Evolutionary conservation across 495 filamentous ascomycete species (phyloP).

Genomic region (Aspergillus bridgeri): DNA sequence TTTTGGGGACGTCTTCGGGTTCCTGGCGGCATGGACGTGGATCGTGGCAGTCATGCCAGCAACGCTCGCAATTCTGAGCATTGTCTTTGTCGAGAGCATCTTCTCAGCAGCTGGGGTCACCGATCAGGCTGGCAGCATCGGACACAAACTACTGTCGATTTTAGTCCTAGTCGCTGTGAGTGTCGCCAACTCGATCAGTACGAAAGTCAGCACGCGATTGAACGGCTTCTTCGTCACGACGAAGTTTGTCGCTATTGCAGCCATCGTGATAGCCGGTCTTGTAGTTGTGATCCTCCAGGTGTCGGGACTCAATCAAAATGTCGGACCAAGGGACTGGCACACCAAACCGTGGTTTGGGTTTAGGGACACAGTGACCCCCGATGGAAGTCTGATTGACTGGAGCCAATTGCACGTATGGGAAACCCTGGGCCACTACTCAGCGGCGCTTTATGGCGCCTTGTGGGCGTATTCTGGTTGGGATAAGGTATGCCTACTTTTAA

Average conservation of each 20-base stretch:
- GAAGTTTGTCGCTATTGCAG: constrained; percentile 16
- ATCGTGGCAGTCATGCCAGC: constrained; percentile 22
- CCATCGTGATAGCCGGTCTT: constrained; percentile 11
- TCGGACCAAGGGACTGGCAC: constrained; percentile 13
- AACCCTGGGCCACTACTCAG: constrained; percentile 19
- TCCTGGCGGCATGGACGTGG: constrained; percentile 22
- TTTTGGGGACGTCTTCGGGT: constrained; percentile 21
- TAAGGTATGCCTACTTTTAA: constrained; percentile 9
- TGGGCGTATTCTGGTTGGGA: constrained; percentile 25
- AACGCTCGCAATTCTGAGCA: constrained; percentile 19
- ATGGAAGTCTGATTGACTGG: constrained; percentile 19
- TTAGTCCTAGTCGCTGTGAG: constrained; percentile 13
- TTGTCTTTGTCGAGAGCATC: constrained; percentile 22
- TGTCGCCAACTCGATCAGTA: constrained; percentile 21
- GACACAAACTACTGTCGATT: constrained; percentile 17
- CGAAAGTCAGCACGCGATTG: constrained; percentile 17
- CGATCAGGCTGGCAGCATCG: constrained; percentile 9
- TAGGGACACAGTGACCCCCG: constrained; percentile 14
- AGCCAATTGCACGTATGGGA: constrained; percentile 13
- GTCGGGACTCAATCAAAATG: not conserved
- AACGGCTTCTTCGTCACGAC: constrained; percentile 21
- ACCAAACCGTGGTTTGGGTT: constrained; percentile 16
- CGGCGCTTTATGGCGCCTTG: constrained; percentile 20
- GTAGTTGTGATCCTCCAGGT: constrained; percentile 13
- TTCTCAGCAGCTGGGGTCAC: constrained; percentile 15